Conservation (phyloP, 352 stramenopile species). For the Elongisporangium senticosum region DNA sequence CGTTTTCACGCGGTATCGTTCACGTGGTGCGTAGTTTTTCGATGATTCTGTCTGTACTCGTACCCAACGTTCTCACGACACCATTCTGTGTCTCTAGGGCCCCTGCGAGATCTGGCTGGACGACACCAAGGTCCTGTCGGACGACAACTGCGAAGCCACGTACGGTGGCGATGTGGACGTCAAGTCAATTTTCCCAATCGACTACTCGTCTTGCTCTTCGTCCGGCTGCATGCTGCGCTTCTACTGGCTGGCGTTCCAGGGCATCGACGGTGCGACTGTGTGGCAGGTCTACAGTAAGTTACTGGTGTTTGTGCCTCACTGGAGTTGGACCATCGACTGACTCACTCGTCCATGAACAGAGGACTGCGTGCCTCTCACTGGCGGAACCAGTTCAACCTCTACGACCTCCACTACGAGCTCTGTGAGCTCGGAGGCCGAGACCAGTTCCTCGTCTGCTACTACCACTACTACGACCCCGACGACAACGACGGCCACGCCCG, state of each 20-base stretch:
- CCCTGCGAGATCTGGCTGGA: conserved; percentile 45
- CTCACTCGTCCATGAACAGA: conserved; percentile 7
- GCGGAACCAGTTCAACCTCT: conserved; percentile 14
- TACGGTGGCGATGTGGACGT: conserved; percentile 16
- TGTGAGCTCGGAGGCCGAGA: not conserved
- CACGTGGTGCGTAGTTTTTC: conserved; percentile 7
- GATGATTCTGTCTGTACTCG: too few species aligned
- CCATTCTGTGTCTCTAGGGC: conserved; percentile 11
- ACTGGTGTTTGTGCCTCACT: too few species aligned
- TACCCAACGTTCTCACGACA: not conserved
- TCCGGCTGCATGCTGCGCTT: conserved; percentile 31
- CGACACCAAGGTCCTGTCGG: conserved; percentile 26
- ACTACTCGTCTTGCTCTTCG: conserved; percentile 29
- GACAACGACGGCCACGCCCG: not conserved
- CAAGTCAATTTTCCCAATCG: conserved; percentile 20
- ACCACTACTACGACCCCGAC: too few species aligned
- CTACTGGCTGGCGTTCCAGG: conserved; percentile 45
- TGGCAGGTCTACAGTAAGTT: conserved; percentile 43
- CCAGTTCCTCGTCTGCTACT: too few species aligned
- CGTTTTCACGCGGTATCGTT: conserved; percentile 26
- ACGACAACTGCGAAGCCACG: conserved; percentile 31
- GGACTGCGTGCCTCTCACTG: conserved; percentile 27
- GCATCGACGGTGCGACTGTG: conserved; percentile 3
- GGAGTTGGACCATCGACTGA: too few species aligned
- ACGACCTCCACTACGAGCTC: conserved; percentile 4